A percentile compares a stretch with the other conserved stretches of the same genome.
These are phyloP conservation scores for fission yeast (Schizosaccharomyces pombe) DNA, from an alignment of 805 yeast genomes.

Conservation along the genomic window DNA sequence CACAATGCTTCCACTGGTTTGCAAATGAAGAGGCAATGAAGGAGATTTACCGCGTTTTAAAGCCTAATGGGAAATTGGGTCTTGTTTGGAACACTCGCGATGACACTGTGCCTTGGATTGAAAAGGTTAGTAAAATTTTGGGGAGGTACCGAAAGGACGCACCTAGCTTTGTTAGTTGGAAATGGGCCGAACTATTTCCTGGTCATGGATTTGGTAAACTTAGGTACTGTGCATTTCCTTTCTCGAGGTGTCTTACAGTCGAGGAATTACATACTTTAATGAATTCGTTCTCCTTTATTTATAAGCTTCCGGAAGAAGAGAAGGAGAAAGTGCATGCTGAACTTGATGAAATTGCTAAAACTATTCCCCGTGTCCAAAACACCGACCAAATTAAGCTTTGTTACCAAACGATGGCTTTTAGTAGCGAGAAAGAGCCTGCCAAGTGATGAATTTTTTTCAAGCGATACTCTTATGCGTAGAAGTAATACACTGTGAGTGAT, in stretches of 20 bases:
- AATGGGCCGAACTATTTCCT: not conserved
- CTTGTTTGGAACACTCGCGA: conserved; percentile 32
- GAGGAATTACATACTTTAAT: not conserved
- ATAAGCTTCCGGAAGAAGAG: not conserved
- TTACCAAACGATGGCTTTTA: not conserved
- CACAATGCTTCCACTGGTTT: conserved; percentile 50
- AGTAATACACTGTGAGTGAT: too few species aligned
- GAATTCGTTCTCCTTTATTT: not conserved
- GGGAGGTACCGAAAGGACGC: not conserved
- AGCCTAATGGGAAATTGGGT: conserved; percentile 27
- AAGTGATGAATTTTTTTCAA: too few species aligned
- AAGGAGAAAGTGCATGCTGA: not conserved
- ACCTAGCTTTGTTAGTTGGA: not conserved
- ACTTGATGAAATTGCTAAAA: not conserved
- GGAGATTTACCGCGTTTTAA: conserved; percentile 30
- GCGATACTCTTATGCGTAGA: too few species aligned
- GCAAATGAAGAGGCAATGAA: conserved; percentile 24
- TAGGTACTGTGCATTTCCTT: not conserved
- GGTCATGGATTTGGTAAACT: not conserved
- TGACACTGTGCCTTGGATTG: not conserved
- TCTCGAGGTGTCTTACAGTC: not conserved
- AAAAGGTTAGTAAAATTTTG: not conserved
- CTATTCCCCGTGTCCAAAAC: not conserved
- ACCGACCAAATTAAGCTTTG: not conserved
- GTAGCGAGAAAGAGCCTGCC: not conserved